Evolutionary conservation across 768 basidiomycete species (phyloP), one percentile per base, ranked within the genome.

Genomic region (Tephrocybe rancida): DNA sequence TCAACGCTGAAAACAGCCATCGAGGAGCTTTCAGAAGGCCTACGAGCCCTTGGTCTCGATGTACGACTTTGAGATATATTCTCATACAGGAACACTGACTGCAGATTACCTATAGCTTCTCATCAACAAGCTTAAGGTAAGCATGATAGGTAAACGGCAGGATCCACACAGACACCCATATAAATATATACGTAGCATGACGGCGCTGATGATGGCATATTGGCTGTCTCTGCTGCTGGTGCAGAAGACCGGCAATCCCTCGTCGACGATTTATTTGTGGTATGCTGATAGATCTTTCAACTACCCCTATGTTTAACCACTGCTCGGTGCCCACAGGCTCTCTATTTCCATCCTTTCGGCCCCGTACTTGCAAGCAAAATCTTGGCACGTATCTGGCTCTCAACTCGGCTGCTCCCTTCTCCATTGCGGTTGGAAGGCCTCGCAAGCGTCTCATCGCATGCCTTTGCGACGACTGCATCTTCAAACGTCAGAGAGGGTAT

Each of bases 401-500:
- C 50, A 10, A 22, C 50, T 7, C 50, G 24, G 24, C 5, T 51
- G 10, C 16, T 54, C 2, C 52, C 52, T 5, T 42, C 45, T 34
- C 26, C 41, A 9, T 10, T 54, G 16, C 22, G 21, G 18, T 11
- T 48, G 9, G 16, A 25, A 21, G 45, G 52, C 2, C 10, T 55
- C 14, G 13, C 5, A 21, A 21, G 37, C n/a, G 22, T 38, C 13
- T 27, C 48, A 27, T 9, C 9, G 9, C 21, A 26, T 25, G 32
- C 41, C 2, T 49, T 55, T 18, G 35, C 43, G 14, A 38, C 45
- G 22, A 55, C 54, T 4, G 27, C 38, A 14, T 38, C 57, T 21
- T 58, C 57, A 18, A 49, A 58, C 26, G 26, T 58, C 9, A 30
- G 14, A 9, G n/a, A 50, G 13, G 57, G 52, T 5, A 9, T 22